Evolutionary conservation across 2,329 filamentous ascomycete species (phyloP).

Genomic region (Piedraia hortae): DNA sequence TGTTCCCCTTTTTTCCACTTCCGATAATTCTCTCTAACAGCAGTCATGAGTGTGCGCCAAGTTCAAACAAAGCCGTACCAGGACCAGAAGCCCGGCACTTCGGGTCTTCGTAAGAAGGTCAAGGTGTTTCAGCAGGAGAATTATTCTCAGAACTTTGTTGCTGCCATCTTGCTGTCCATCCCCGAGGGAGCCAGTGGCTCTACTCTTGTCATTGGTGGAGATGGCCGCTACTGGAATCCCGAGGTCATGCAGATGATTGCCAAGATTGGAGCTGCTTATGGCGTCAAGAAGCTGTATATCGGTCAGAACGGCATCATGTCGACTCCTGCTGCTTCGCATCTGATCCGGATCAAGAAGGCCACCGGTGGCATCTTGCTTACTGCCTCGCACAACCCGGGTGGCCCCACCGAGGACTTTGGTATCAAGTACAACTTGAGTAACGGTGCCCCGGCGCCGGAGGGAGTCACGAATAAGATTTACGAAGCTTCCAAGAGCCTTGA

Average conservation of each 20-base stretch:
- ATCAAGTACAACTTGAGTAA: slow-evolving; percentile 99
- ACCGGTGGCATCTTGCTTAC: slow-evolving; percentile 93
- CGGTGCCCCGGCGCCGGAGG: slow-evolving; percentile 81
- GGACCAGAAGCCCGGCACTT: slow-evolving; percentile 97
- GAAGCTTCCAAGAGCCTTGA: slow-evolving; percentile 69
- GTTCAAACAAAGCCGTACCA: slow-evolving; percentile 57
- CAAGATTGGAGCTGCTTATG: slow-evolving; percentile 88
- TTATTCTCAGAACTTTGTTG: slow-evolving; percentile 88
- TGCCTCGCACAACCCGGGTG: slow-evolving; percentile 92
- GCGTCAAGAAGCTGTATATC: slow-evolving; percentile 94
- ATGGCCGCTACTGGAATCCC: slow-evolving; percentile 91
- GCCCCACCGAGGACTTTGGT: slow-evolving; percentile 88
- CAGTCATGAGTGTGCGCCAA: slow-evolving; percentile 43
- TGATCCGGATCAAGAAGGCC: slow-evolving; percentile 82
- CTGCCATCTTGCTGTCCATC: slow-evolving; percentile 84
- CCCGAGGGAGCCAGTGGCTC: slow-evolving; percentile 73
- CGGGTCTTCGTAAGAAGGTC: slow-evolving; percentile 96
- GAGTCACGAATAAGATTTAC: slow-evolving; percentile 94
- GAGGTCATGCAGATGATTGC: slow-evolving; percentile 92
- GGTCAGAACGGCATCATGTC: slow-evolving; percentile 91
- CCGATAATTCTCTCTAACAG: slow-evolving; percentile 4
- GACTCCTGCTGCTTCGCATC: slow-evolving; percentile 81
- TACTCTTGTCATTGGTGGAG: slow-evolving; percentile 87
- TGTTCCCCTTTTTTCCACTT: not conserved
- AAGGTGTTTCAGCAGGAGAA: slow-evolving; percentile 84